Percentiles rank a stretch among this genome's conserved stretches.
phyloP scores from a whole-genome alignment of 1,284 basidiomycete genomes.

The Leucoagaricus sp. region DNA sequence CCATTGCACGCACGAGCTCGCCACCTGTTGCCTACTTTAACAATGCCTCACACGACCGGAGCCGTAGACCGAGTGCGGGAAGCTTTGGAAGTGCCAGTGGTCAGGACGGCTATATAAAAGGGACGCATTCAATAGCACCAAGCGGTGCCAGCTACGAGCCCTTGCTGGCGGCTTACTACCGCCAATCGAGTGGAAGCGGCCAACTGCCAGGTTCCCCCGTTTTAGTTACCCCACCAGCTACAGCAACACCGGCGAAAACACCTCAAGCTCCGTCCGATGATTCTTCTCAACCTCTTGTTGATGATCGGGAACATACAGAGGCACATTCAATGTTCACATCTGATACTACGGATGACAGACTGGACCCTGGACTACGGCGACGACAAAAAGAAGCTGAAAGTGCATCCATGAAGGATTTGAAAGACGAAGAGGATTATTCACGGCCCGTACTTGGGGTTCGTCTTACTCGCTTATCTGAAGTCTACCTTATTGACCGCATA shows the following conservation, averaged over 20 bases:
- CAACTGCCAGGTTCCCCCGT: conserved; percentile 27
- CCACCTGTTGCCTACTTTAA: conserved; percentile 5
- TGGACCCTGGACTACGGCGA: conserved; percentile 46
- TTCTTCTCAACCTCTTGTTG: conserved; percentile 9
- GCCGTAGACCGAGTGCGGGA: conserved; percentile 24
- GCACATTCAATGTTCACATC: conserved; percentile 3
- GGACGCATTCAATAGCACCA: conserved; percentile 45
- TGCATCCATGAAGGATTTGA: conserved; percentile 35
- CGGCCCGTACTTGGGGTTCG: conserved; percentile 58
- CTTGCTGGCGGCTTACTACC: conserved; percentile 49
- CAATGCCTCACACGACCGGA: conserved; percentile 23
- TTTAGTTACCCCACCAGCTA: neutral
- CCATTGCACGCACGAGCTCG: conserved; percentile 28
- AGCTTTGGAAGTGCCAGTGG: conserved; percentile 12
- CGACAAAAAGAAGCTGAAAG: conserved; percentile 35
- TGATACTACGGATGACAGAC: conserved; percentile 38
- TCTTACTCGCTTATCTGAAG: conserved; percentile 13
- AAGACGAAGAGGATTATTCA: conserved; percentile 60
- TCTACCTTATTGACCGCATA: neutral
- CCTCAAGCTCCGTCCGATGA: conserved; percentile 14
- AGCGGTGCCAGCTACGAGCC: conserved; percentile 68
- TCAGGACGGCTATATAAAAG: conserved; percentile 7
- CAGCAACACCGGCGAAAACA: neutral
- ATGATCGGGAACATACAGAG: conserved; percentile 12
- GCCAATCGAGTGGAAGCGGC: conserved; percentile 16